Evolutionary conservation across 768 basidiomycete genomes (phyloP).

Genomic region (Lactarius deliciosus): DNA sequence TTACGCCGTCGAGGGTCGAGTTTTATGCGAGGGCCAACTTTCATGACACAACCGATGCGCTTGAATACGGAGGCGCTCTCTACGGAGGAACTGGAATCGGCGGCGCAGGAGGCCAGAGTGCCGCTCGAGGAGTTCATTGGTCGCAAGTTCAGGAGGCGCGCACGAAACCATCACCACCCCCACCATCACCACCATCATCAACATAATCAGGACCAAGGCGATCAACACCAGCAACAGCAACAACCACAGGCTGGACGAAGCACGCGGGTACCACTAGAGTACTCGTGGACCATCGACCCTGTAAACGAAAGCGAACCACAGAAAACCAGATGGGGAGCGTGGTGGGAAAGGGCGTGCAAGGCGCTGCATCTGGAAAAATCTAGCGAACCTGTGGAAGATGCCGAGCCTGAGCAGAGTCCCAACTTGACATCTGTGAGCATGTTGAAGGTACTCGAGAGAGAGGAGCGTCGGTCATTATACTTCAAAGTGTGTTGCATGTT

Average conservation of each 20-base stretch:
- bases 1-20: slow-evolving; percentile 22
- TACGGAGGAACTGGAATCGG: slow-evolving; percentile 53
- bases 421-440: slow-evolving; percentile 28
- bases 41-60: slow-evolving; percentile 44
- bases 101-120: slow-evolving; percentile 68
- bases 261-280: slow-evolving; percentile 16
- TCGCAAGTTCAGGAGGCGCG: slow-evolving; percentile 25
- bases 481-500: slow-evolving; percentile 44
- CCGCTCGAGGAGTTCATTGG: slow-evolving; percentile 48
- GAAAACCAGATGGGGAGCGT: neutral
- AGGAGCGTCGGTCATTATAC: slow-evolving; percentile 55
- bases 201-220: neutral
- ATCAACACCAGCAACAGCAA: neutral
- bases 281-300: slow-evolving; percentile 21
- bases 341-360: slow-evolving; percentile 15
- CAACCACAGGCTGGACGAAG: neutral
- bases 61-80: slow-evolving; percentile 64
- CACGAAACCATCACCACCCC: neutral
- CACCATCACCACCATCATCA: slow-evolving; percentile 3
- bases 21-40: slow-evolving; percentile 29
- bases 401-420: slow-evolving; percentile 7
- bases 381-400: neutral
- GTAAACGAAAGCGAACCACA: neutral
- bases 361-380: neutral
- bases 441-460: slow-evolving; percentile 31